Percentiles rank a stretch among this genome's conserved stretches.
Evolutionary conservation across 2,329 filamentous ascomycete genomes (phyloP).

Genomic region (Paecilomyces fulvus): DNA sequence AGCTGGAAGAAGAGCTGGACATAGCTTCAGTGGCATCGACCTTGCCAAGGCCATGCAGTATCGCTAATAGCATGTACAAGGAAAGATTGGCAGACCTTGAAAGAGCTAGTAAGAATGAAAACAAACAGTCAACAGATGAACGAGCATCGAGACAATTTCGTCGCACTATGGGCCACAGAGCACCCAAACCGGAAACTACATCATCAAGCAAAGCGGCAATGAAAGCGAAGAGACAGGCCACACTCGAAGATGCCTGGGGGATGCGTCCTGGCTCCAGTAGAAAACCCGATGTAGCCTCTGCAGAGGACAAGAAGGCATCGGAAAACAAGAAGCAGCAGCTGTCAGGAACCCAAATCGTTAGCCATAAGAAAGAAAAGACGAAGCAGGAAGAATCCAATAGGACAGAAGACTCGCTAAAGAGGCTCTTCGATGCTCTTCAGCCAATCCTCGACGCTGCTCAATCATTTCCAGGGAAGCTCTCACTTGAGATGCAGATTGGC

Average conservation of each 20-base stretch:
- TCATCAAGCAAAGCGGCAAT: slow-evolving; percentile 9
- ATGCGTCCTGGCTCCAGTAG: neutral
- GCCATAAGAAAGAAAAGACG: neutral
- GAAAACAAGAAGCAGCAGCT: neutral
- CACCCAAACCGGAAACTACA: slow-evolving; percentile 10
- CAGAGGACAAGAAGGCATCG: neutral
- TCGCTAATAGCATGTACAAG: slow-evolving; percentile 1
- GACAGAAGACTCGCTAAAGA: slow-evolving; percentile 8
- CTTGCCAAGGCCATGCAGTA: neutral
- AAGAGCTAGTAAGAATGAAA: slow-evolving; percentile 5
- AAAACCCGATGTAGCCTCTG: neutral
- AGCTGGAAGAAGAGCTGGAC: neutral
- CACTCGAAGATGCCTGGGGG: slow-evolving; percentile 22
- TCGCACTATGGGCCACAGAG: slow-evolving; percentile 23
- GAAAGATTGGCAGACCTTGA: slow-evolving; percentile 10
- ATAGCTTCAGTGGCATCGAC: neutral
- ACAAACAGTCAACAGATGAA: slow-evolving; percentile 10
- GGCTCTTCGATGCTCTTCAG: slow-evolving; percentile 20
- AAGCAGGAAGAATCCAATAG: slow-evolving; percentile 1
- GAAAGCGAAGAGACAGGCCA: slow-evolving; percentile 17
- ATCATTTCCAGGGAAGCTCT: slow-evolving; percentile 26
- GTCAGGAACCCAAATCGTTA: neutral
- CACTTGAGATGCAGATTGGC: slow-evolving; percentile 30
- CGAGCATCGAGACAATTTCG: slow-evolving; percentile 15
- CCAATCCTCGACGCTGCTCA: slow-evolving; percentile 25